Conservation (phyloP, 345 rosid genomes). For the Eucalyptus polybractea region DNA sequence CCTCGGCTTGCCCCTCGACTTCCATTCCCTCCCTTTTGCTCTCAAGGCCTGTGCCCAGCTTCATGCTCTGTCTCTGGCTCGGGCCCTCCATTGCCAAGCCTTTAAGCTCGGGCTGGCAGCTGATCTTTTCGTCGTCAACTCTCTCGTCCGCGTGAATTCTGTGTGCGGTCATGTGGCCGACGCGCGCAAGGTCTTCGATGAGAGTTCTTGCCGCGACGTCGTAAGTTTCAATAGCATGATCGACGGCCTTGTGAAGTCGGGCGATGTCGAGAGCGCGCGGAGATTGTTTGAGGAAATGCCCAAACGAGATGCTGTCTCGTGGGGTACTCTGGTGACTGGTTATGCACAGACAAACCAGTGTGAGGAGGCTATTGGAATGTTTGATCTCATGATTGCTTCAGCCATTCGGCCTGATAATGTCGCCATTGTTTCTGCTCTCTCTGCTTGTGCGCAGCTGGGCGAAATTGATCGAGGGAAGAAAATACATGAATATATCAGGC, state of each 20-base stretch:
- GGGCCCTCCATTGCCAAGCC: slow-evolving; percentile 38
- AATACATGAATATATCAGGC: slow-evolving; percentile 25
- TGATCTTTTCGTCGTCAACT: slow-evolving; percentile 42
- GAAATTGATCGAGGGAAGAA: slow-evolving; percentile 38
- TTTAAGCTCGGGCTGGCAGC: slow-evolving; percentile 32
- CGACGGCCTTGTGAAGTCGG: slow-evolving; percentile 40
- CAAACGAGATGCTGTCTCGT: slow-evolving; percentile 45
- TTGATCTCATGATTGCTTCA: slow-evolving; percentile 27
- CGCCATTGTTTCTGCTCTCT: slow-evolving; percentile 62
- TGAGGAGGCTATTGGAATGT: slow-evolving; percentile 34
- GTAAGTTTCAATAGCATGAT: slow-evolving; percentile 53
- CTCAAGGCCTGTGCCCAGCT: slow-evolving; percentile 50
- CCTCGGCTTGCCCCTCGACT: slow-evolving; percentile 40
- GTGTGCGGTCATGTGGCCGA: not conserved
- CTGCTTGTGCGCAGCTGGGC: slow-evolving; percentile 69
- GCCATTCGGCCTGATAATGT: slow-evolving; percentile 33
- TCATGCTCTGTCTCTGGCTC: slow-evolving; percentile 1
- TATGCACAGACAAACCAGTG: slow-evolving; percentile 28
- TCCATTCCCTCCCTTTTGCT: slow-evolving; percentile 50
- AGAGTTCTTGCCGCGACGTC: slow-evolving; percentile 37
- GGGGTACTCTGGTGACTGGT: slow-evolving; percentile 62
- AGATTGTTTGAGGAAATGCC: slow-evolving; percentile 49
- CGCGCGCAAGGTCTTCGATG: slow-evolving; percentile 38
- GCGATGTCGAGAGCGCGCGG: slow-evolving; percentile 32
- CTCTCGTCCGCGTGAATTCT: slow-evolving; percentile 27